Evolutionary conservation across 139 green algal species (phyloP).

Genomic region (Picochlorum sp.): DNA sequence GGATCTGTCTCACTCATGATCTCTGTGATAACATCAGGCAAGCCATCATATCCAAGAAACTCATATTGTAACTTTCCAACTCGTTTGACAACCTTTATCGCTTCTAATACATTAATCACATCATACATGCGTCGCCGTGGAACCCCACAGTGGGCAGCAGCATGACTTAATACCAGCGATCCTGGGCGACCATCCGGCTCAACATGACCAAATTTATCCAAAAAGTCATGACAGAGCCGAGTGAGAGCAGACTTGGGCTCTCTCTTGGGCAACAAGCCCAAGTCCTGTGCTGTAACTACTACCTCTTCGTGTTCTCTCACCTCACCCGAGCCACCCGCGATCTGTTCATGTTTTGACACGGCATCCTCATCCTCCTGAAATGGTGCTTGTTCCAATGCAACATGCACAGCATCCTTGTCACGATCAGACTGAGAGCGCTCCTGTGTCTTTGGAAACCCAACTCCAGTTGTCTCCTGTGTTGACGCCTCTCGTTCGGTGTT

Average conservation of each 20-base stretch:
- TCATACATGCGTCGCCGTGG: slow-evolving; percentile 71
- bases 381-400: not conserved
- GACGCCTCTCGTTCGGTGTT: too few species aligned
- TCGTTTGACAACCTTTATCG: slow-evolving; percentile 46
- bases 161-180: slow-evolving; percentile 39
- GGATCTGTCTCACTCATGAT: slow-evolving; percentile 17
- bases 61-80: slow-evolving; percentile 45
- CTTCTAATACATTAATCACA: slow-evolving; percentile 79
- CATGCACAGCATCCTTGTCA: not conserved
- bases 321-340: not conserved
- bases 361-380: slow-evolving; percentile 6
- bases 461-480: too few species aligned
- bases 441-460: too few species aligned
- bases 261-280: not conserved
- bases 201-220: slow-evolving; percentile 30
- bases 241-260: slow-evolving; percentile 33
- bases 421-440: slow-evolving; percentile 1
- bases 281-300: not conserved
- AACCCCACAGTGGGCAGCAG: slow-evolving; percentile 42
- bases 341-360: not conserved
- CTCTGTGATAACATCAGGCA: slow-evolving; percentile 33
- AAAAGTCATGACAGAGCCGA: slow-evolving; percentile 43
- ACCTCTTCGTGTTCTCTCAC: not conserved
- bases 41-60: slow-evolving; percentile 36
- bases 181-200: slow-evolving; percentile 17